Evolutionary conservation across 306 rosid genomes (phyloP).

Genomic region (Cucurbita pepo): DNA sequence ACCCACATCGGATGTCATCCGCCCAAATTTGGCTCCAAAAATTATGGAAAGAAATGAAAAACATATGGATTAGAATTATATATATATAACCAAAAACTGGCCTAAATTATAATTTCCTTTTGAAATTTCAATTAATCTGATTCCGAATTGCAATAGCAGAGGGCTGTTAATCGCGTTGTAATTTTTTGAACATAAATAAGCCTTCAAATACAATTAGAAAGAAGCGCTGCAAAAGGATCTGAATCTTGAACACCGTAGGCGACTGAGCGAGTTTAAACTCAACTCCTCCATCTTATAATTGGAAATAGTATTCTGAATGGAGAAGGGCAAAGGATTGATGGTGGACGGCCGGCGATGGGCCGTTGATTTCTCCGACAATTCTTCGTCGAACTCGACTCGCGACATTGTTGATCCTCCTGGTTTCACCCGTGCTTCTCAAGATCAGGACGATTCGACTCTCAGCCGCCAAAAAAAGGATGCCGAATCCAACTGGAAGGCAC

Average conservation of each 20-base stretch:
- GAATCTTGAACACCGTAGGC: background rate
- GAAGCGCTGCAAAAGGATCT: background rate
- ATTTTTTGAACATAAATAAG: background rate
- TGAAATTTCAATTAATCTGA: no score
- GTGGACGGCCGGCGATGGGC: slow-evolving; percentile 81
- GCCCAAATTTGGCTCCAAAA: no score
- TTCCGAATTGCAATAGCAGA: no score
- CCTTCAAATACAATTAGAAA: background rate
- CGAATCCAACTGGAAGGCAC: slow-evolving; percentile 86
- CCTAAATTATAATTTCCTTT: no score
- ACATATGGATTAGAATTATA: no score
- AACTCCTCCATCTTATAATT: background rate
- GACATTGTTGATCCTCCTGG: slow-evolving; percentile 85
- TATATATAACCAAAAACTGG: no score
- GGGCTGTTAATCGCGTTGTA: background rate
- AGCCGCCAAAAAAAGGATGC: slow-evolving; percentile 94
- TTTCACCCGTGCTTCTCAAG: slow-evolving; percentile 74
- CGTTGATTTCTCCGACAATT: slow-evolving; percentile 65
- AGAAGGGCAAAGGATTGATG: slow-evolving; percentile 73
- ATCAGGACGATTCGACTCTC: slow-evolving; percentile 90
- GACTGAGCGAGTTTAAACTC: background rate
- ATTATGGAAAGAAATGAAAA: no score
- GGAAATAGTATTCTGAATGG: slow-evolving; percentile 19
- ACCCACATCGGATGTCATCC: no score
- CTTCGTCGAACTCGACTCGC: slow-evolving; percentile 45